Conservation (phyloP, 257 asterid species). For the Lithospermum erythrorhizon region DNA sequence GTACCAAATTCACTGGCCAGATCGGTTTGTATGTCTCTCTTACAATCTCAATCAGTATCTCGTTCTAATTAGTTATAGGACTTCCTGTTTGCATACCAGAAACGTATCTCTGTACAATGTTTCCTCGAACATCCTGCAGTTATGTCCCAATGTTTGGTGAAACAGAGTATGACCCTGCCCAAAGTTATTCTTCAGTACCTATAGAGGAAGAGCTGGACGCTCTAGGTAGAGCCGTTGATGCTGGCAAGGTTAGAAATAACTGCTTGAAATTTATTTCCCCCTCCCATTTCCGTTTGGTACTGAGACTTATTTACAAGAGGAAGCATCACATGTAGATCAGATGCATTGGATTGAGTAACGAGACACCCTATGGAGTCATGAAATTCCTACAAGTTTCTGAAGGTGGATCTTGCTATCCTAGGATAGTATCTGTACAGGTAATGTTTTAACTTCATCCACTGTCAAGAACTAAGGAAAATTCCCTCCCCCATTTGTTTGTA, state of each 20-base stretch:
- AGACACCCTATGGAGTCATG: conserved; percentile 90
- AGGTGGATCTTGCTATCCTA: conserved; percentile 30
- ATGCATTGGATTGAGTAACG: conserved; percentile 83
- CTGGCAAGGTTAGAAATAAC: conserved; percentile 72
- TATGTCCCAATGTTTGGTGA: conserved; percentile 89
- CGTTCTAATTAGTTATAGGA: neutral
- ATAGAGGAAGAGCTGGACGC: conserved; percentile 76
- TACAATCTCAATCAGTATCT: neutral
- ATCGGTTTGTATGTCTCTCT: conserved; percentile 64
- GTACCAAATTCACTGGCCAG: conserved; percentile 99
- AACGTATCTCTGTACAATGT: neutral
- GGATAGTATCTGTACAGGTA: conserved; percentile 83
- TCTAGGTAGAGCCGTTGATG: conserved; percentile 53
- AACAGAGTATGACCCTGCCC: conserved; percentile 51
- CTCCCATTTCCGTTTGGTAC: conserved; percentile 4
- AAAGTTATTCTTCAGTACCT: conserved; percentile 38
- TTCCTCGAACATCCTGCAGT: conserved; percentile 19
- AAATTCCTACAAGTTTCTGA: conserved; percentile 61
- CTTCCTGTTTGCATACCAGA: neutral
- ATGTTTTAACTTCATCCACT: conserved; percentile 21
- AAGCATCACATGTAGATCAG: conserved; percentile 46
- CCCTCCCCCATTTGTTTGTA: conserved; percentile 3
- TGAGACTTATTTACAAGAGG: conserved; percentile 8
- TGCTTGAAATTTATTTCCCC: too few relatives aligned
- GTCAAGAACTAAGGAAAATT: conserved; percentile 1